A percentile compares a stretch with the other conserved stretches of the same genome.
Evolutionary conservation across 345 rosid genomes (phyloP).

Genomic region (Salix viminalis): DNA sequence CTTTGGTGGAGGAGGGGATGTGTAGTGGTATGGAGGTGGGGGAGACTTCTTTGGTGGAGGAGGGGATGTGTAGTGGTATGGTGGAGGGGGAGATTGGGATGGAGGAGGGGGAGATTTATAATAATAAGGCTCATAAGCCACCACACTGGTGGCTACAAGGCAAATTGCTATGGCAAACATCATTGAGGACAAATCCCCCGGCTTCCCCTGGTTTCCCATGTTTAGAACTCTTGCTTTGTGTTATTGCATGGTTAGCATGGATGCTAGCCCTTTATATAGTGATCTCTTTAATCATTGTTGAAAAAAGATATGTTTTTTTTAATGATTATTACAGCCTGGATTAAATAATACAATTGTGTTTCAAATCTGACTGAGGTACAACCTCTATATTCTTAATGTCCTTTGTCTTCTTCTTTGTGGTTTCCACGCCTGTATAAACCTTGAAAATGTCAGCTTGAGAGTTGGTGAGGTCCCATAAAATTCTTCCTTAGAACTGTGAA

Average conservation of each 20-base stretch:
- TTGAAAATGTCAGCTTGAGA: background rate
- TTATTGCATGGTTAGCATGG: background rate
- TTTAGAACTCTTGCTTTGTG: slow-evolving; percentile 1
- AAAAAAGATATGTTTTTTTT: background rate
- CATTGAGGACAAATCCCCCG: slow-evolving; percentile 27
- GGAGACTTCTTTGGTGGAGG: background rate
- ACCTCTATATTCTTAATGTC: background rate
- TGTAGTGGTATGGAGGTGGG: slow-evolving; percentile 3
- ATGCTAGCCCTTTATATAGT: slow-evolving; percentile 23
- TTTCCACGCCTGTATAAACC: slow-evolving; percentile 7
- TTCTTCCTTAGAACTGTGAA: background rate
- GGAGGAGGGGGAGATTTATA: background rate
- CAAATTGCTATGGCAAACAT: slow-evolving; percentile 27
- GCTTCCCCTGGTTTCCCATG: slow-evolving; percentile 25
- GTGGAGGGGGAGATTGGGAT: background rate
- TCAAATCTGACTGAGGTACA: background rate
- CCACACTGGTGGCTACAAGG: slow-evolving; percentile 24
- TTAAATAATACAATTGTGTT: background rate
- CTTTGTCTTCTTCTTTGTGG: background rate
- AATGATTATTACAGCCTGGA: slow-evolving; percentile 27
- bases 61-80: slow-evolving; percentile 1
- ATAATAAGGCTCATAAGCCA: slow-evolving; percentile 23
- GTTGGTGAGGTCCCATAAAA: background rate
- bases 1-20: slow-evolving; percentile 8
- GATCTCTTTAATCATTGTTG: slow-evolving; percentile 3